A percentile compares a stretch with the other conserved stretches of the same genome.
Evolutionary conservation across 1,139 yeast species (phyloP).

Genomic region (Candida tetrigidarum): DNA sequence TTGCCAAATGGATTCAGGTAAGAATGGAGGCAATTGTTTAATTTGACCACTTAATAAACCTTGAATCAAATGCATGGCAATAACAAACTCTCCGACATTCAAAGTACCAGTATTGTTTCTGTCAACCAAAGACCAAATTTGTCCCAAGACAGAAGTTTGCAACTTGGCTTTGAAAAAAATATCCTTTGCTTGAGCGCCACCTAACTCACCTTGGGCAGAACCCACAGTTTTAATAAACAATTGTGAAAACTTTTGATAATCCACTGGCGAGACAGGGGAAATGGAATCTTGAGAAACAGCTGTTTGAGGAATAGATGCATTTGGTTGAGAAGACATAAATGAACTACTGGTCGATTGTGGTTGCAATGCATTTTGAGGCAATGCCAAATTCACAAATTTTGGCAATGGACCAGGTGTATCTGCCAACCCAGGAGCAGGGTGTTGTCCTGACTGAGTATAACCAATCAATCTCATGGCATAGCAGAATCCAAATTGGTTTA

Average conservation of each 20-base stretch:
- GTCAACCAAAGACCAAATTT: conserved; percentile 90
- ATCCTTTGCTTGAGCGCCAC: conserved; percentile 79
- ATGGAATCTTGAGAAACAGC: conserved; percentile 45
- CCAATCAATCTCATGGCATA: conserved; percentile 90
- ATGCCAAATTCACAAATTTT: conserved; percentile 45
- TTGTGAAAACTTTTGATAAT: conserved; percentile 71
- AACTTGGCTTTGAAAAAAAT: conserved; percentile 88
- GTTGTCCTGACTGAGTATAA: conserved; percentile 78
- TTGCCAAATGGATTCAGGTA: conserved; percentile 74
- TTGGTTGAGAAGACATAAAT: conserved; percentile 55
- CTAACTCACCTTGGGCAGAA: conserved; percentile 45
- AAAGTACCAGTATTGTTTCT: conserved; percentile 73
- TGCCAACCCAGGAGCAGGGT: conserved; percentile 53
- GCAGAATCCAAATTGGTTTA: conserved; percentile 81
- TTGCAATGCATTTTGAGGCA: conserved; percentile 23
- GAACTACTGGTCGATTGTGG: conserved; percentile 46
- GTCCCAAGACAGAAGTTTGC: conserved; percentile 75
- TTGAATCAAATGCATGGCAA: conserved; percentile 96
- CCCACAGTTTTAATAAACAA: conserved; percentile 81
- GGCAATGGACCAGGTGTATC: conserved; percentile 65
- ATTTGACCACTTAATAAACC: conserved; percentile 71
- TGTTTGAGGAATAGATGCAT: conserved; percentile 39
- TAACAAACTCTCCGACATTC: conserved; percentile 72
- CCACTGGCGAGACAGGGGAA: conserved; percentile 66
- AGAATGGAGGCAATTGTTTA: conserved; percentile 65